Base-by-base conservation (phyloP, 768 basidiomycete genomes). In the Xerocomus spinulosus region DNA sequence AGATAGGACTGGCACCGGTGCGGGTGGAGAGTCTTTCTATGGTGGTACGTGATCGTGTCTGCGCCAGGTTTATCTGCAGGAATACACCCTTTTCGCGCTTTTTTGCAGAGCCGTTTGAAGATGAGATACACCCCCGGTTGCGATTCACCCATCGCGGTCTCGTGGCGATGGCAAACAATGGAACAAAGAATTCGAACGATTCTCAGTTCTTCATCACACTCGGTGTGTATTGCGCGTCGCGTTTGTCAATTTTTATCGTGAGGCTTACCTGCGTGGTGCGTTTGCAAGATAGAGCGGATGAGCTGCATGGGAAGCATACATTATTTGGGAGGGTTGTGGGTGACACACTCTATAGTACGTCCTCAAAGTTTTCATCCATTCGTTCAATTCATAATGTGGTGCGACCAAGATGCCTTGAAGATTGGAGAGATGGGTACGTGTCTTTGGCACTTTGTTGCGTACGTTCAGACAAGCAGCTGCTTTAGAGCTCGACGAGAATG, bases 141-240 rank as follows among this genome's bases (percentile, higher is more conserved):
- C 84, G 89, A 32, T 97, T 88, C 66, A 70, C 82, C 1, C 87
- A 98, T 60, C 86, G 96, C 44, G 96, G 96, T 1, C 67, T 98
- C 3, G 83, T 99, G 2, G 96, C 77, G 1, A 94, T 96, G 90
- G 96, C 96, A 4, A 96, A 96, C 59, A 83, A 78, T 48, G 92
- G 92, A 9, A 75, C 76, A 24, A 90, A 87, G 66, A 79, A 94
- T 61, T 82, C 89, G 4, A 99, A 99, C 55, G 87, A 90, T 45
- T 95, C 92, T 0, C 95, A 98, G 65, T 98, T 92, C 69, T 86
- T 97, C 63, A 84, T 98, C 42, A 98, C 96, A 0, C 81, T 98
- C 0, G 87, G 92, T 91, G 32, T 18, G 64, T 54, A n/a, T 15
- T 46, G 17, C 34, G 10, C 26, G 8, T 34, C 32, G n/a, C 17